A percentile compares a stretch with the other conserved stretches of the same genome.
Evolutionary conservation across 768 basidiomycete species (phyloP).

Genomic region (Lactifluus piperatus): DNA sequence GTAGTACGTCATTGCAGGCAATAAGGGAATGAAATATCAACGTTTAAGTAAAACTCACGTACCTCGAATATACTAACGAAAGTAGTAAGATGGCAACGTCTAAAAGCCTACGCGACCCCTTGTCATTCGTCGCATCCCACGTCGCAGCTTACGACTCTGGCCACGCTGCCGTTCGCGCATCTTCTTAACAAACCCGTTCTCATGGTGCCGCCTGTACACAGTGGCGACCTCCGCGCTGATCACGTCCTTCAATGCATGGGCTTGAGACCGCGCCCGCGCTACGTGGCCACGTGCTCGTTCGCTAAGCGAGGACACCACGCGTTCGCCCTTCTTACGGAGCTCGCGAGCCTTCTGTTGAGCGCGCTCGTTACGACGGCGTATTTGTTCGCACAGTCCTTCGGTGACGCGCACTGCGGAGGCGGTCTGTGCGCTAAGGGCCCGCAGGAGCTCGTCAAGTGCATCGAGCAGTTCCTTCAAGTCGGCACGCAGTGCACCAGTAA

Average conservation of each 20-base stretch:
- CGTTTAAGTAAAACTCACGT: conserved; percentile 11
- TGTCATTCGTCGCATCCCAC: neutral
- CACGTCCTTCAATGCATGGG: conserved; percentile 22
- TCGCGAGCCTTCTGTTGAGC: conserved; percentile 25
- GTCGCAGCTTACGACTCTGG: conserved; percentile 15
- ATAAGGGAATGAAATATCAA: neutral
- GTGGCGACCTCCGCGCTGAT: conserved; percentile 6
- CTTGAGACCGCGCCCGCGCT: conserved; percentile 24
- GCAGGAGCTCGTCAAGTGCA: conserved; percentile 49
- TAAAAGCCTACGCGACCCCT: conserved; percentile 12
- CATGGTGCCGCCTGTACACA: conserved; percentile 6
- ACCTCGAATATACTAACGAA: neutral
- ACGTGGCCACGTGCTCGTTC: conserved; percentile 23
- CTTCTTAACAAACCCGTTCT: conserved; percentile 2
- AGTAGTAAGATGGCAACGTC: neutral
- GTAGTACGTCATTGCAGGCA: neutral
- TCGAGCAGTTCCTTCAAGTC: conserved; percentile 51
- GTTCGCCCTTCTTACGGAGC: conserved; percentile 25
- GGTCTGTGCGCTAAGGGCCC: conserved; percentile 20
- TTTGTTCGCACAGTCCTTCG: conserved; percentile 19
- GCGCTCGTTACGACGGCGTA: conserved; percentile 25
- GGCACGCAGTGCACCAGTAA: conserved; percentile 34
- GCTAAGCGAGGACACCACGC: conserved; percentile 22
- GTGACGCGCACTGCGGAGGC: conserved; percentile 10
- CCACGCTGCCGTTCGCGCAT: conserved; percentile 15